phyloP scores from a whole-genome alignment of 257 asterid species.

The Vinca minor region DNA sequence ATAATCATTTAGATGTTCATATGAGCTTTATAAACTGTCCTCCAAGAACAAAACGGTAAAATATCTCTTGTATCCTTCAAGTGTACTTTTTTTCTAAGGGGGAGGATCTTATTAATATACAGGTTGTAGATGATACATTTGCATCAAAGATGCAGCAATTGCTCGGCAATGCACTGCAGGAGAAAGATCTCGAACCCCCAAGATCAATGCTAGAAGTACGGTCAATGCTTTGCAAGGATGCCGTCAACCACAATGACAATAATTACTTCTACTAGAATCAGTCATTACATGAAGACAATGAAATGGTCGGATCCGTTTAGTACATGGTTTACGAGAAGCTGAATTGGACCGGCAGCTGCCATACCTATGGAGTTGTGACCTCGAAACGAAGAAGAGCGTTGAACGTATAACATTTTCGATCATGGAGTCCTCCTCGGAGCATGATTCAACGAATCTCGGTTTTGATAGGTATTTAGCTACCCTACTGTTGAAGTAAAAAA shows the following conservation, averaged over 20 bases:
- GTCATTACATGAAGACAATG: neutral
- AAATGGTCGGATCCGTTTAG: neutral
- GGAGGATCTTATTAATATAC: constrained; percentile 5
- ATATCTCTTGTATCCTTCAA: neutral
- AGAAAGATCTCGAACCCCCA: constrained; percentile 77
- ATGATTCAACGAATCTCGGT: neutral
- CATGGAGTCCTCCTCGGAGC: neutral
- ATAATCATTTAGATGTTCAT: too few relatives aligned
- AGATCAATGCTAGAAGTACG: constrained; percentile 68
- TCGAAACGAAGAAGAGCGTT: neutral
- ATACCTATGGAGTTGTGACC: neutral
- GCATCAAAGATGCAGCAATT: constrained; percentile 78
- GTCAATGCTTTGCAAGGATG: constrained; percentile 77
- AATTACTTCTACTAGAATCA: constrained; percentile 48
- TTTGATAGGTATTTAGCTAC: neutral
- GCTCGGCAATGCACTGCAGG: constrained; percentile 68
- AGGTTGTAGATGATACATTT: constrained; percentile 76
- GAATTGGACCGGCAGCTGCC: neutral
- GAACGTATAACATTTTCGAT: neutral
- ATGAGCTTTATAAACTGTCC: too few relatives aligned
- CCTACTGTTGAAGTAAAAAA: neutral
- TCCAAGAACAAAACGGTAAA: too few relatives aligned
- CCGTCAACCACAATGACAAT: constrained; percentile 49
- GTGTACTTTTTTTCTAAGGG: neutral
- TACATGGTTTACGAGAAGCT: neutral